These are phyloP conservation scores for Yamadazyma akitaensis DNA, from an alignment of 805 yeast genomes.

Conservation along the genomic window DNA sequence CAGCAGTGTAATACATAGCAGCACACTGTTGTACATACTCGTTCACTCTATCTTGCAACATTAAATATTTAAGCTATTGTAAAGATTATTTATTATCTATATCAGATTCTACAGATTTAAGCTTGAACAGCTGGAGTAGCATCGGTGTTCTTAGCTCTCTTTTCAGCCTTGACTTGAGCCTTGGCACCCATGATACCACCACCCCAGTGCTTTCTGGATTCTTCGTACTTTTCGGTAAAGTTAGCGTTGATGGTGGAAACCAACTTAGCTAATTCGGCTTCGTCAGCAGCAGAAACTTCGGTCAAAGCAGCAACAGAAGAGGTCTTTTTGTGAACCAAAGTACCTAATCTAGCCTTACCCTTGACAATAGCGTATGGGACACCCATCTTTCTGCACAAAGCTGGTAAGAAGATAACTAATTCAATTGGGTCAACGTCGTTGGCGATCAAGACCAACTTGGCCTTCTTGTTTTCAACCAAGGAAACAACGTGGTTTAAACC, in stretches of 20 bases:
- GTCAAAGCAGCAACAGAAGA: slow-evolving; percentile 96
- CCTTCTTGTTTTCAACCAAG: slow-evolving; percentile 96
- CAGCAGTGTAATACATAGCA: no score
- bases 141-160: slow-evolving; percentile 58
- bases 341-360: slow-evolving; percentile 70
- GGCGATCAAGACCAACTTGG: slow-evolving; percentile 94
- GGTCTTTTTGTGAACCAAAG: slow-evolving; percentile 95
- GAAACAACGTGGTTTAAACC: slow-evolving; percentile 99
- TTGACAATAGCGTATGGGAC: slow-evolving; percentile 93
- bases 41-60: no score
- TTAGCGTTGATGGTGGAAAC: slow-evolving; percentile 90
- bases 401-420: slow-evolving; percentile 95
- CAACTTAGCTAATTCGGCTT: slow-evolving; percentile 89
- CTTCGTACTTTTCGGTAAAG: slow-evolving; percentile 93
- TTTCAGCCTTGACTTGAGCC: slow-evolving; percentile 81
- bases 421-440: slow-evolving; percentile 99
- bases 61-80: no score
- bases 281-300: slow-evolving; percentile 92
- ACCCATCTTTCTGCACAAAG: slow-evolving; percentile 99
- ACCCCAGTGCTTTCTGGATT: slow-evolving; percentile 98
- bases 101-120: slow-evolving; percentile 7
- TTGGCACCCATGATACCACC: slow-evolving; percentile 98
- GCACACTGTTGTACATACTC: no score
- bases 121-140: slow-evolving; percentile 67
- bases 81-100: background rate